Base-by-base conservation (phyloP, 2,329 filamentous ascomycete genomes). In the Calonectria pauciramosa region DNA sequence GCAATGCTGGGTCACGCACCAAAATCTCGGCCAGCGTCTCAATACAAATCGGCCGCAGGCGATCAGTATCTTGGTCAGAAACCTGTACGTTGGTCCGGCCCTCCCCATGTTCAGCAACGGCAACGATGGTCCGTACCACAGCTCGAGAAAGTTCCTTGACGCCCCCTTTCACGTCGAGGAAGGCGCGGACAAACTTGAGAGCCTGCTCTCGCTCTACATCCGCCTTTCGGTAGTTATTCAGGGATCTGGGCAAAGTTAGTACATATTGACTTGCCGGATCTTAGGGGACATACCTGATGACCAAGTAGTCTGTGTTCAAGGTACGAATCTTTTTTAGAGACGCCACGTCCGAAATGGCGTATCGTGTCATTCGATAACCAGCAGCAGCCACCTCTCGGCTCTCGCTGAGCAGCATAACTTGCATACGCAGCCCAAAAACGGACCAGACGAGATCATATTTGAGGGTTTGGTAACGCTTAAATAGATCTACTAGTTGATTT, bases 381-480 rank as follows among this genome's bases (percentile, higher is more conserved):
- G 97, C 95, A 32, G 97, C 97, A 30, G 98, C 95, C 14, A 99
- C 96, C 86, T 99, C 97, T 78, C 96, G 93, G 83, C 95, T 98
- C 79, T 98, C 96, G 82, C 96, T 98, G 71, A 99, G 88, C 28
- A 99, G 92, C 95, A 99, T 97, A 79, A 95, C 93, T 85, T 99
- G 97, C 88, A 99, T 96, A 54, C 97, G 92, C 64, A 97, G 86
- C 2, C 97, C 97, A 85, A 99, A 99, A 1, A 98, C 93, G 5
- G 96, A 94, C 97, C 97, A 99, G 1, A 95, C 96, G 64, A 99
- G 87, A 84, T 99, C 97, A 84, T 99, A 98, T 83, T 99, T 99
- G 72, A 99, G 89, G 1, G 95, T 96, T 1, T 96, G 95, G 84
- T 99, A 93, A 68, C 95, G 91, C 84, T 96, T 98, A 86, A 99